Evolutionary conservation across 805 yeast genomes (phyloP), one percentile per base, ranked within the genome.

Genomic region (Lipomyces sp.): DNA sequence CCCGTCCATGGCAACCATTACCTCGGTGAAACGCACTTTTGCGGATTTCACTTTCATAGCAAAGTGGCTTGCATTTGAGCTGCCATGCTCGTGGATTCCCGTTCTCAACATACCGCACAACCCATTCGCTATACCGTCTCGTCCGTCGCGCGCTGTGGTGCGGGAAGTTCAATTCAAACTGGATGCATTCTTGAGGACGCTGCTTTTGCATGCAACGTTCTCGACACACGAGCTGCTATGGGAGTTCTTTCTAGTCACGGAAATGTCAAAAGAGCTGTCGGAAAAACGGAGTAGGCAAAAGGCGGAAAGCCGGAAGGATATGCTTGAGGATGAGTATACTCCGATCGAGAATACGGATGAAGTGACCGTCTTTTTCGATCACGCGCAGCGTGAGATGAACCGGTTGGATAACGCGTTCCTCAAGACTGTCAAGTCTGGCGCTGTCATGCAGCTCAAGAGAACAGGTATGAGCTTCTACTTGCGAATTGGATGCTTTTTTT

Each of bases 161-260:
- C 54, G 64, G 28, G 70, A 76, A 31, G 65, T 78, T 32, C 63
- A 80, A 19, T 72, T 74, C 33, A 67, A 70, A 32, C 55, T 83
- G 32, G 83, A 83, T 57, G 56, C 74, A 6, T 68, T 81, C 32
- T 61, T 84, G 13, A 65, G 72, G 18, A 63, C 72, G n/a, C 54
- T 81, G 3, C 51, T 68, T 5, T 63, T 68, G 38, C 80, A 70
- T 55, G 69, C 69, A 13, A 63, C 69, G 3, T 61, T 71, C 16
- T 41, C 62, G 3, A 61, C 67, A 3, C 70, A 73, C 51, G 74
- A 68, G 29, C 57, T 73, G 8, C 34, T 77, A 6, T 70, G 75
- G 74, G 74, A 73, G 44, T 78, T 77, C 57, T 60, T 73, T 29
- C 59, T 67, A 2, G 59, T 63, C 11, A 64, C 68, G 6, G 67